phyloP scores from a whole-genome alignment of 305 asterid genomes.

The Caryopteris hybrid region DNA sequence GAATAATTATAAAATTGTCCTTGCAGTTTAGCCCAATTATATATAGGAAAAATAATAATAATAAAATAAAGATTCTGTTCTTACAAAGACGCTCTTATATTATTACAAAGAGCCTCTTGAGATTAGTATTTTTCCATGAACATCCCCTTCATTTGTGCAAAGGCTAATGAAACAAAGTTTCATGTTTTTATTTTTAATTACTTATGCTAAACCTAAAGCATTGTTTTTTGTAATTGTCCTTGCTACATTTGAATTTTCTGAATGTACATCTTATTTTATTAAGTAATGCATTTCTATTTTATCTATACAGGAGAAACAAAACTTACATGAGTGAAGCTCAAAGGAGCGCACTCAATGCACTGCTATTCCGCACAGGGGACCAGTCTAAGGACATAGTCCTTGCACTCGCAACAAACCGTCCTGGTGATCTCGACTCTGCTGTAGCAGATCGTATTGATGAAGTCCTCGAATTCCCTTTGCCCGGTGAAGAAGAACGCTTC shows the following conservation, averaged over 20 bases:
- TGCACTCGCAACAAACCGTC: constrained; percentile 85
- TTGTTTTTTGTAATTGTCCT: no score
- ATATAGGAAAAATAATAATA: no score
- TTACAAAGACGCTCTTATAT: no score
- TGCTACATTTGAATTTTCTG: neutral
- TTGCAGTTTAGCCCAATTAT: neutral
- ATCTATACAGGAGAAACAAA: constrained; percentile 67
- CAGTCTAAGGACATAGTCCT: constrained; percentile 87
- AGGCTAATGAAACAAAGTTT: no score
- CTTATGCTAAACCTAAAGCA: no score
- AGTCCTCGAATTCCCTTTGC: constrained; percentile 78
- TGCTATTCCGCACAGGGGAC: constrained; percentile 76
- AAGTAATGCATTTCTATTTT: neutral
- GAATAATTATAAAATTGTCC: no score
- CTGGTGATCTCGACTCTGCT: constrained; percentile 86
- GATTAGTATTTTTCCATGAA: no score
- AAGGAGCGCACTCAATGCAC: constrained; percentile 88
- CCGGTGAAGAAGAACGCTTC: constrained; percentile 73
- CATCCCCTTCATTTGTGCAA: no score
- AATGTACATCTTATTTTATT: neutral
- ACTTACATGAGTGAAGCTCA: constrained; percentile 93
- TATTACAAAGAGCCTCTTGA: no score
- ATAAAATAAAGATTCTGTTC: no score
- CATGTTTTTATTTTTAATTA: no score
- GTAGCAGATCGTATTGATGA: constrained; percentile 87